Conservation (phyloP, 805 yeast species). For the Ogataea ramenticola region DNA sequence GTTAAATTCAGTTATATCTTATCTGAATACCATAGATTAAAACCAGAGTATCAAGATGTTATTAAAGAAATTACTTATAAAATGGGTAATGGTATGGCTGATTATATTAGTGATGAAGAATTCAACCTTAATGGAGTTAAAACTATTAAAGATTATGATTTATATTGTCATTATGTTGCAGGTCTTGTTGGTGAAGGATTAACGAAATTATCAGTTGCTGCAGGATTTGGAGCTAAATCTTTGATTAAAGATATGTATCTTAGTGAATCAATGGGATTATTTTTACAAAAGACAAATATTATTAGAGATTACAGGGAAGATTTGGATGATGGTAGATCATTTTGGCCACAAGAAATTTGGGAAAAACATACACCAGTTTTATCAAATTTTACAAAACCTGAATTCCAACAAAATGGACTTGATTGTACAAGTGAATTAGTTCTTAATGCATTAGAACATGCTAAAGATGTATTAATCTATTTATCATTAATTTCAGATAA, state of each 20-base stretch:
- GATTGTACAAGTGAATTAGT: constrained; percentile 78
- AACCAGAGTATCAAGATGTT: constrained; percentile 69
- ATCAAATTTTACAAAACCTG: constrained; percentile 48
- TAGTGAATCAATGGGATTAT: constrained; percentile 86
- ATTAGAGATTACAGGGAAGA: constrained; percentile 94
- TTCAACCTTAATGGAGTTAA: constrained; percentile 74
- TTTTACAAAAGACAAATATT: constrained; percentile 92
- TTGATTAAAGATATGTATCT: constrained; percentile 48
- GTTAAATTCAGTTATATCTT: constrained; percentile 71
- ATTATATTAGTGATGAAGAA: constrained; percentile 69
- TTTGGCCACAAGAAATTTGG: constrained; percentile 97
- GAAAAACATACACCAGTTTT: constrained; percentile 62
- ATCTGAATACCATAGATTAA: constrained; percentile 63
- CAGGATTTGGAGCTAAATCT: constrained; percentile 56
- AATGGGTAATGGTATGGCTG: constrained; percentile 99
- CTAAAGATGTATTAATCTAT: constrained; percentile 66
- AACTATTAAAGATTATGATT: constrained; percentile 75
- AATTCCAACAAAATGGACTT: constrained; percentile 47
- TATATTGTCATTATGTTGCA: constrained; percentile 95
- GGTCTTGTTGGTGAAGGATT: constrained; percentile 97
- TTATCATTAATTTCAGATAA: constrained; percentile 73
- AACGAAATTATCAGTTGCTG: constrained; percentile 72
- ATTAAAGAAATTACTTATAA: constrained; percentile 67
- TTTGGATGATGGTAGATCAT: constrained; percentile 81
- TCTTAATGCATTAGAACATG: constrained; percentile 71